Percentiles rank a stretch among this genome's conserved stretches.
These are phyloP conservation scores for Gonium pectorale DNA, from an alignment of 139 green algal species.

Conservation along the genomic window DNA sequence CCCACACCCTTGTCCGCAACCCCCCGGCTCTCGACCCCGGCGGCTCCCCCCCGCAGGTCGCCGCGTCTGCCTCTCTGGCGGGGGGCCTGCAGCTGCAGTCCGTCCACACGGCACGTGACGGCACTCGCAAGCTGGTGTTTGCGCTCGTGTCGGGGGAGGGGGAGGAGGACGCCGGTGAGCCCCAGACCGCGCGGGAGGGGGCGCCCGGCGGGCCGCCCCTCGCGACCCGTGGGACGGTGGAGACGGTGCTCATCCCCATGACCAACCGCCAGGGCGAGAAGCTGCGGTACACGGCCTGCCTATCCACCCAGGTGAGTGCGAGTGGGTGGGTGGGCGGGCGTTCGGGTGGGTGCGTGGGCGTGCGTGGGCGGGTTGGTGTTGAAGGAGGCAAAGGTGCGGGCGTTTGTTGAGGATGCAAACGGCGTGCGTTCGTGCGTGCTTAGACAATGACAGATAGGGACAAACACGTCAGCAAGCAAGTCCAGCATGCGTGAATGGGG, in stretches of 20 bases:
- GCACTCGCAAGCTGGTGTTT: slow-evolving; percentile 86
- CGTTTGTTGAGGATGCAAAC: no score
- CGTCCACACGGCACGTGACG: slow-evolving; percentile 71
- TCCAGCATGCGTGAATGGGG: no score
- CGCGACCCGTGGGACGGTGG: slow-evolving; percentile 56
- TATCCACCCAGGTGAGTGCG: slow-evolving; percentile 79
- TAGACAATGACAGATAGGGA: no score
- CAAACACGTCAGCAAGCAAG: no score
- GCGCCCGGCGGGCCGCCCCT: not conserved
- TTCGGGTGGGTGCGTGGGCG: not conserved
- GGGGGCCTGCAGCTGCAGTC: slow-evolving; percentile 73
- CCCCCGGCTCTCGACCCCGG: no score
- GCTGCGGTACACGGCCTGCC: slow-evolving; percentile 78
- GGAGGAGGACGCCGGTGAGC: slow-evolving; percentile 15
- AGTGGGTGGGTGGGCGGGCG: no score
- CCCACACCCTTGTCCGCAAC: no score
- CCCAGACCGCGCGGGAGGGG: not conserved
- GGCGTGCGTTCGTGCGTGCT: no score
- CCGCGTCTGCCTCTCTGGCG: slow-evolving; percentile 59
- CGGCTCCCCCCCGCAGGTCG: slow-evolving; percentile 18
- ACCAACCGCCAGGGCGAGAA: slow-evolving; percentile 27
- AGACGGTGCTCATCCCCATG: slow-evolving; percentile 89
- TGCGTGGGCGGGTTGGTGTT: no score
- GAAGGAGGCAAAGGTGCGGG: no score
- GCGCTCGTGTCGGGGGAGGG: slow-evolving; percentile 58